Evolutionary conservation across 73 alveolate species (phyloP).

Genomic region (Tetrahymena borealis): DNA sequence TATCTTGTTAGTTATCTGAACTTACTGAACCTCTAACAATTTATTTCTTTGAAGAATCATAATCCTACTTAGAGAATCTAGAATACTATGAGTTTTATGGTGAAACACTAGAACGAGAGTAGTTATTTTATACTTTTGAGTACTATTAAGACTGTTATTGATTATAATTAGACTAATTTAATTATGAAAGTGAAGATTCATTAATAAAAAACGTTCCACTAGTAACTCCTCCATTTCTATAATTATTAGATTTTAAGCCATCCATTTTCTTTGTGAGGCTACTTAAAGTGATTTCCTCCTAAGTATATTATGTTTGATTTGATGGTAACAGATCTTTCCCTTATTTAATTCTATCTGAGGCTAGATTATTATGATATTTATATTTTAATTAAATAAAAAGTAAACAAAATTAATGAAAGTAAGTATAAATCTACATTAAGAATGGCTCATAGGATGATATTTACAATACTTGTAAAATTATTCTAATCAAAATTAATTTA

Average conservation of each 20-base stretch:
- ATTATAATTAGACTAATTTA: not conserved
- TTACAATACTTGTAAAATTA: no score
- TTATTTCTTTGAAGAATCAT: no score
- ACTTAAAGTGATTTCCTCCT: not conserved
- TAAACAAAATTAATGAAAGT: no score
- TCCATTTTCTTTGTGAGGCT: not conserved
- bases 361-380: not conserved
- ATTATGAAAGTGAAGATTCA: not conserved
- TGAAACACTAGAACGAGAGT: not conserved
- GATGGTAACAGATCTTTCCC: not conserved
- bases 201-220: not conserved
- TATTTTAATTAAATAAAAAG: no score
- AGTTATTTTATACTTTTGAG: not conserved
- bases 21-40: not conserved
- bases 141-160: no score
- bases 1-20: not conserved
- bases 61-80: no score
- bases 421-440: no score
- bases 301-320: not conserved
- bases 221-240: not conserved
- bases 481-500: no score
- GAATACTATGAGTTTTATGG: not conserved
- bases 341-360: not conserved
- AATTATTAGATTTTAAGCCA: not conserved
- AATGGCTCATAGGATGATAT: no score